Conservation (phyloP, 768 basidiomycete genomes). For the Rhizopogon sp. region DNA sequence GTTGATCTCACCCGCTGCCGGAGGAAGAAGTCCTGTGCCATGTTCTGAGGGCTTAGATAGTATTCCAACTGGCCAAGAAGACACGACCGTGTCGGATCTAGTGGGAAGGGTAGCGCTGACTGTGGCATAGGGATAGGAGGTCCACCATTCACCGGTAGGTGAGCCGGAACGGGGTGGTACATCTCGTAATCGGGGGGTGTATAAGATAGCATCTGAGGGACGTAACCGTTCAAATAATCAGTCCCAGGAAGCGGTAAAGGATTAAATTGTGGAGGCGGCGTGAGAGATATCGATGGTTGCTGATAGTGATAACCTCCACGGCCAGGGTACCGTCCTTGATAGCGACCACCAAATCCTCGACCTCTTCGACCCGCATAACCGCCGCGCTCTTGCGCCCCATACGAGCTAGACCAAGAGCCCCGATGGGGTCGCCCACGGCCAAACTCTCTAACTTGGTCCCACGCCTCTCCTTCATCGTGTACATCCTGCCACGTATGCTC, state of each 20-base stretch:
- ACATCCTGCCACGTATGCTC: constrained; percentile 17
- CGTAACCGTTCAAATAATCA: constrained; percentile 23
- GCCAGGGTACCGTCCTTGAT: constrained; percentile 29
- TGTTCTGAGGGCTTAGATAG: constrained; percentile 86
- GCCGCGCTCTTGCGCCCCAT: constrained; percentile 27
- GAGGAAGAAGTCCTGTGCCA: constrained; percentile 83
- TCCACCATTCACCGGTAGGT: constrained; percentile 14
- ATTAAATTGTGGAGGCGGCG: constrained; percentile 29
- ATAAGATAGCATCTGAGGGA: constrained; percentile 20
- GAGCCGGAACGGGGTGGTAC: constrained; percentile 18
- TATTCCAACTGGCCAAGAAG: constrained; percentile 86
- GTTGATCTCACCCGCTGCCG: constrained; percentile 58
- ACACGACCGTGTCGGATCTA: constrained; percentile 63
- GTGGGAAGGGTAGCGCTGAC: constrained; percentile 43
- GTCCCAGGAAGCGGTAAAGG: constrained; percentile 18
- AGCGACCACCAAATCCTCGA: constrained; percentile 33
- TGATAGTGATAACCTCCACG: constrained; percentile 31
- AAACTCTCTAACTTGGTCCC: constrained; percentile 18
- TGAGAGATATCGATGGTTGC: constrained; percentile 26
- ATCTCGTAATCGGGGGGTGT: constrained; percentile 26
- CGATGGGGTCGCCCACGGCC: constrained; percentile 24
- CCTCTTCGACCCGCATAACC: constrained; percentile 26
- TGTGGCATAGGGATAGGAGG: constrained; percentile 40
- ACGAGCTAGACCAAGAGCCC: constrained; percentile 23
- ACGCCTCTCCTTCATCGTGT: constrained; percentile 17